Evolutionary conservation across 345 rosid species (phyloP).

Genomic region (Melastoma malabathricum): DNA sequence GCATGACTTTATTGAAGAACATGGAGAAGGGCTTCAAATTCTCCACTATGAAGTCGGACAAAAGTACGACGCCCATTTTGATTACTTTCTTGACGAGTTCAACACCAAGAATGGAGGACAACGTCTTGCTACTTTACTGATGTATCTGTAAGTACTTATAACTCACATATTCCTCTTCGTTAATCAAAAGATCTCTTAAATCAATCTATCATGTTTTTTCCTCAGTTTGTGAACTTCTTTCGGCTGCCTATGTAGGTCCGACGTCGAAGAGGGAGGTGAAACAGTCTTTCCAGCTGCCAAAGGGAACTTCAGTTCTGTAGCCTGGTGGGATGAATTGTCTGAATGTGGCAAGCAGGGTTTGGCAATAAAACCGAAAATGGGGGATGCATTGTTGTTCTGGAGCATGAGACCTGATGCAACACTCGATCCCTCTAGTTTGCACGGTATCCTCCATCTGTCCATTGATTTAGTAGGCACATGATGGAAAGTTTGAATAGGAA

Average conservation of each 20-base stretch:
- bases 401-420: slow-evolving; percentile 91
- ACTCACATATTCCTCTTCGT: background rate
- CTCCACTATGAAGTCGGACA: slow-evolving; percentile 84
- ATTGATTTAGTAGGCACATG: too few relatives aligned
- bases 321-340: slow-evolving; percentile 76
- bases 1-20: slow-evolving; percentile 28
- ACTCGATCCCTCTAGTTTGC: slow-evolving; percentile 73
- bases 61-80: slow-evolving; percentile 76
- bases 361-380: slow-evolving; percentile 69
- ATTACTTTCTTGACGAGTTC: slow-evolving; percentile 85
- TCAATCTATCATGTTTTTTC: background rate
- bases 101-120: slow-evolving; percentile 85
- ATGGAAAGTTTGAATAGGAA: too few relatives aligned
- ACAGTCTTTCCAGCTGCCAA: slow-evolving; percentile 72
- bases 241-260: slow-evolving; percentile 42
- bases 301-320: slow-evolving; percentile 49
- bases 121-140: slow-evolving; percentile 81
- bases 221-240: background rate
- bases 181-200: background rate
- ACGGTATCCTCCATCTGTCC: slow-evolving; percentile 51
- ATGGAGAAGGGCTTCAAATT: slow-evolving; percentile 88
- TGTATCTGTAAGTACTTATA: slow-evolving; percentile 56
- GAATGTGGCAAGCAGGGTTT: slow-evolving; percentile 75
- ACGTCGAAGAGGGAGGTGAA: slow-evolving; percentile 97
- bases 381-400: slow-evolving; percentile 82